Evolutionary conservation across 805 yeast genomes (phyloP), one percentile per base, ranked within the genome.

Genomic region (Kuraishia hungarica): DNA sequence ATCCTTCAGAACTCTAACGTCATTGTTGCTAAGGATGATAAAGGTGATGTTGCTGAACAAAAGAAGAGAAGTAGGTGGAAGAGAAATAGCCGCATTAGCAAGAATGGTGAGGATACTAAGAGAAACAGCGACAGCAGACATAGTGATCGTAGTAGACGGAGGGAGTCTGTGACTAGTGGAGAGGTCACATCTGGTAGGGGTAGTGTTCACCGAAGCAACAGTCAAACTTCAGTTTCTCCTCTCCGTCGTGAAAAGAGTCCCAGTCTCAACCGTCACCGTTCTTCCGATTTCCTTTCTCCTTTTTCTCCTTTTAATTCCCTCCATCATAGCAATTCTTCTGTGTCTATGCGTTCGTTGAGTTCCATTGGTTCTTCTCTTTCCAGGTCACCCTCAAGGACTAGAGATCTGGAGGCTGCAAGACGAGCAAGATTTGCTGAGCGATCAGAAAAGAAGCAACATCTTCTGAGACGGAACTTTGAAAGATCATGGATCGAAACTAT

Each of bases 401-500:
- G 24, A 21, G 22, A 20, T 21, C 3, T 8, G 3, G 49, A 47
- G 19, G 49, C 22, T 2, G 22, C 7, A 15, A 22, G 24, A 11
- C 49, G 8, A 3, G 24, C 21, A 11, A 35, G 43, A 17, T 13
- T 35, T 3, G 4, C 24, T 29, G 21, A 29, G 19, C 29, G 54
- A 23, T 35, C 58, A 10, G 57, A 54, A 5, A 59, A 54, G 15
- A 64, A 64, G 23, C 43, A 61, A 5, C 54, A 64, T 47, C 58
- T 57, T 8, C 24, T 67, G 20, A 55, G 64, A 28, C 57, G 66
- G 50, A 68, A 76, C 56, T 66, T 76, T 35, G 73, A 79, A 0
- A 69, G 70, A 21, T 76, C 81, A 0, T 92, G 98, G 98, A 78
- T 89, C 22, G 69, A 78, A 23, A 75, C 88, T 53, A 81, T 89